phyloP scores from a whole-genome alignment of 257 asterid species.

The Anisodus tanguticus region DNA sequence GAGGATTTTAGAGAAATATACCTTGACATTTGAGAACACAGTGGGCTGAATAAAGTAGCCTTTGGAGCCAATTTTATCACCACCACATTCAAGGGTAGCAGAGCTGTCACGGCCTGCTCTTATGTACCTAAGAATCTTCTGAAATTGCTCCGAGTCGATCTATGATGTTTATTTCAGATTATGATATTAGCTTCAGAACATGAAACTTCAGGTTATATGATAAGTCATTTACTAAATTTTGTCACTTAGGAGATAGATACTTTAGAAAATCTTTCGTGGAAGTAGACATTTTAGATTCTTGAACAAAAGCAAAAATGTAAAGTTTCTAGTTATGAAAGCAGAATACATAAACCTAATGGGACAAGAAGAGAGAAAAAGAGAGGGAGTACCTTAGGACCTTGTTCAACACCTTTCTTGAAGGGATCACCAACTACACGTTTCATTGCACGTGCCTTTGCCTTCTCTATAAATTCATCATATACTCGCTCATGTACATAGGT shows the following conservation, averaged over 20 bases:
- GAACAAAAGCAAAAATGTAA: neutral
- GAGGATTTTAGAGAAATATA: conserved; percentile 29
- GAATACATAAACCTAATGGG: neutral
- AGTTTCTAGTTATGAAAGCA: neutral
- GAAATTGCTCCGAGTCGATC: conserved; percentile 73
- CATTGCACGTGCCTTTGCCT: conserved; percentile 70
- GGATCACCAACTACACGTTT: conserved; percentile 80
- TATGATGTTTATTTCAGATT: conserved; percentile 25
- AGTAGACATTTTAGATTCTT: neutral
- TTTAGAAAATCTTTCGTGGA: neutral
- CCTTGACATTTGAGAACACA: conserved; percentile 80
- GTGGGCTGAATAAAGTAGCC: conserved; percentile 82
- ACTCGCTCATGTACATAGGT: conserved; percentile 75
- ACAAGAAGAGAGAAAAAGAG: neutral
- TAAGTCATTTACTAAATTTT: conserved; percentile 4
- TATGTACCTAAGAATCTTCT: conserved; percentile 69
- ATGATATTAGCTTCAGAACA: neutral
- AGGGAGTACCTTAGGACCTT: conserved; percentile 77
- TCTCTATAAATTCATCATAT: conserved; percentile 72
- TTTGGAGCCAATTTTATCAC: conserved; percentile 62
- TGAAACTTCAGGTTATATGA: neutral
- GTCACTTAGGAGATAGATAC: neutral
- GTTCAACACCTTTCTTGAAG: conserved; percentile 72
- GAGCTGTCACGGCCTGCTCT: conserved; percentile 61
- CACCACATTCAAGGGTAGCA: conserved; percentile 80